Evolutionary conservation across 805 yeast genomes (phyloP).

Genomic region (Maudiozyma barnettii): DNA sequence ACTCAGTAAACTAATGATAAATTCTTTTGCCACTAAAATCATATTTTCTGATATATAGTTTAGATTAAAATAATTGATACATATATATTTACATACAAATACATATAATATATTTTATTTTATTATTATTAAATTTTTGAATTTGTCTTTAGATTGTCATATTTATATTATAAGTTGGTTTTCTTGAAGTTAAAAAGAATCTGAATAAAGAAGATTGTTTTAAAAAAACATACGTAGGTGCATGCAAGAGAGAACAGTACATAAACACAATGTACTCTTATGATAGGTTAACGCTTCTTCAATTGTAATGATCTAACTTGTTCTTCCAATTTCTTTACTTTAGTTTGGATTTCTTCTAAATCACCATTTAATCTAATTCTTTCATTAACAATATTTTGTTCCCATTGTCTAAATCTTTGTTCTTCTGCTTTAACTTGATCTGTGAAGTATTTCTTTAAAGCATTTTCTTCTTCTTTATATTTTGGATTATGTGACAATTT

Average conservation of each 20-base stretch:
- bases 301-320: conserved; percentile 56
- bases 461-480: conserved; percentile 93
- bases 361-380: conserved; percentile 90
- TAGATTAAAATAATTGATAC: too few relatives aligned
- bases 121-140: too few relatives aligned
- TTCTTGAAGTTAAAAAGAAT: too few relatives aligned
- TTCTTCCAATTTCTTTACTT: conserved; percentile 65
- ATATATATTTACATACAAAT: too few relatives aligned
- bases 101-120: too few relatives aligned
- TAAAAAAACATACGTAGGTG: background rate
- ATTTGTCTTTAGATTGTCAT: too few relatives aligned
- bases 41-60: too few relatives aligned
- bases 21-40: too few relatives aligned
- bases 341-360: conserved; percentile 76
- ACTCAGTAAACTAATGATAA: too few relatives aligned
- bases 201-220: too few relatives aligned
- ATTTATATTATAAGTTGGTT: too few relatives aligned
- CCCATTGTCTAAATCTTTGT: conserved; percentile 97
- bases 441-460: conserved; percentile 86
- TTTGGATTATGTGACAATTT: conserved; percentile 70
- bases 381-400: conserved; percentile 89
- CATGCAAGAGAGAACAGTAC: background rate
- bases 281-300: conserved; percentile 34
- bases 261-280: background rate
- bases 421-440: conserved; percentile 96